Evolutionary conservation across 129 eudicot species (phyloP).

Genomic region (Tagetes erecta): DNA sequence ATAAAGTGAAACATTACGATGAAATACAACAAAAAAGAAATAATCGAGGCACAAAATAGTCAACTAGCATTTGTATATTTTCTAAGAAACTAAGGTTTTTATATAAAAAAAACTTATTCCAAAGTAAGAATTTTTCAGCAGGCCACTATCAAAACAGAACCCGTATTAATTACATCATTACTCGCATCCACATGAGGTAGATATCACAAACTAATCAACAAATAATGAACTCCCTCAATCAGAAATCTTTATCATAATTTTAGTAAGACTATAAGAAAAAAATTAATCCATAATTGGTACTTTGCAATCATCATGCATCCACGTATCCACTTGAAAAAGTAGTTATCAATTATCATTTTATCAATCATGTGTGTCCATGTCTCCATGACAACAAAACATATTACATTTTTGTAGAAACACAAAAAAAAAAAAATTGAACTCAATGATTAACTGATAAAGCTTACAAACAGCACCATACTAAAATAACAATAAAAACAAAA

Average conservation of each 20-base stretch:
- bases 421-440: neutral
- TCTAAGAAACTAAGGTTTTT: neutral
- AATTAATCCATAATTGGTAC: neutral
- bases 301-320: neutral
- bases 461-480: neutral
- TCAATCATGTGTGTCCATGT: neutral
- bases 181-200: constrained; percentile 2
- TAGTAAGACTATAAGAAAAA: neutral
- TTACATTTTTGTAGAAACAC: neutral
- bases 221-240: constrained; percentile 3
- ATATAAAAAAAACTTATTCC: no score
- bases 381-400: neutral
- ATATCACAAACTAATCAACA: neutral
- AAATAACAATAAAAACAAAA: neutral
- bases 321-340: neutral
- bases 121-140: neutral
- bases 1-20: constrained; percentile 1
- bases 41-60: constrained; percentile 2
- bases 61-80: neutral
- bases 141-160: constrained; percentile 9
- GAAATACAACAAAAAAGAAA: neutral
- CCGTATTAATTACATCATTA: constrained; percentile 4
- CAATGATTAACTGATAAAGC: neutral
- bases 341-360: neutral
- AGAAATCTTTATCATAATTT: neutral